phyloP scores from a whole-genome alignment of 2,329 filamentous ascomycete genomes.

The Cladosporium velox region DNA sequence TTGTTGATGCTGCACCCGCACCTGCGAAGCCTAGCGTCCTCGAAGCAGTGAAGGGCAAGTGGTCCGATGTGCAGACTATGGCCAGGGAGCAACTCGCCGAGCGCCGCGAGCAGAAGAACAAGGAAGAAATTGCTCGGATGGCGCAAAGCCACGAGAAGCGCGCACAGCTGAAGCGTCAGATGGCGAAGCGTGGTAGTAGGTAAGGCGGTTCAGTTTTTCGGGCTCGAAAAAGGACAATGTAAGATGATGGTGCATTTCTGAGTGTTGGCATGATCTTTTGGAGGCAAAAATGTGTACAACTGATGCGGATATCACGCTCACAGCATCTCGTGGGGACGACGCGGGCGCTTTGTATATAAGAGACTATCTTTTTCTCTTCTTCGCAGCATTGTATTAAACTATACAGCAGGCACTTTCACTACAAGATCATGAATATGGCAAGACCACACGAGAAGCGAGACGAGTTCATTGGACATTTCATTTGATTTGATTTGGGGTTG shows the following conservation, averaged over 20 bases:
- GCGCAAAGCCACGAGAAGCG: conserved; percentile 34
- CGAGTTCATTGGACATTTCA: background rate
- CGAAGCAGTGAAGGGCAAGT: conserved; percentile 17
- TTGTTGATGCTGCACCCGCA: background rate
- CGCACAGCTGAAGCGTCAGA: conserved; percentile 23
- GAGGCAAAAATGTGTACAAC: background rate
- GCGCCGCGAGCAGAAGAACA: conserved; percentile 20
- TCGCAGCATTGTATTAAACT: conserved; percentile 1
- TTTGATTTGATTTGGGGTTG: conserved; percentile 7
- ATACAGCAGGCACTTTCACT: background rate
- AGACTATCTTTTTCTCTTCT: background rate
- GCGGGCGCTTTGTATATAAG: background rate
- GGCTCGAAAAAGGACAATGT: background rate
- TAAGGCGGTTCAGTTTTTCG: background rate
- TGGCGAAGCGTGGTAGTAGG: conserved; percentile 2
- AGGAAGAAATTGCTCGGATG: conserved; percentile 29
- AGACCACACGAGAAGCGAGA: background rate
- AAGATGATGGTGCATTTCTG: conserved; percentile 5
- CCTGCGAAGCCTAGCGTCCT: background rate
- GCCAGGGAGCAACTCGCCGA: conserved; percentile 14
- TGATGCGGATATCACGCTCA: background rate
- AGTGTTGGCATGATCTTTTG: background rate
- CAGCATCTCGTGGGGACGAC: background rate
- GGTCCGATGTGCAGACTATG: conserved; percentile 6
- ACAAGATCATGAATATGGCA: background rate